These are phyloP conservation scores for Rhodotorula sp. DNA, from an alignment of 1,284 basidiomycete species.

Conservation along the genomic window DNA sequence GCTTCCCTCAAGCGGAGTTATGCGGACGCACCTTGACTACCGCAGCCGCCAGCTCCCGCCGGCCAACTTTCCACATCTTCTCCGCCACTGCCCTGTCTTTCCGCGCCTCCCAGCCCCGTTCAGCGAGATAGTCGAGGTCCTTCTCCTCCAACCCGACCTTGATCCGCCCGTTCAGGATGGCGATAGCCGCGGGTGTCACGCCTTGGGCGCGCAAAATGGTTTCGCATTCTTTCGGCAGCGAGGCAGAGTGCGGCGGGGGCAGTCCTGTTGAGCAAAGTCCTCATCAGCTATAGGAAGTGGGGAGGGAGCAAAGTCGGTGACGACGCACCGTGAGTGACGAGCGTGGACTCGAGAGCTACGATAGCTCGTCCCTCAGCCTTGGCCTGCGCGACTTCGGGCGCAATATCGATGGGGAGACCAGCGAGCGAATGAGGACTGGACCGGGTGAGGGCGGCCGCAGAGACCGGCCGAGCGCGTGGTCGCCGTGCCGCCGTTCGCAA, in stretches of 20 bases:
- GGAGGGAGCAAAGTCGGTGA: no score
- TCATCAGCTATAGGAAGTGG: neutral
- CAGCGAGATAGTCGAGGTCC: slow-evolving; percentile 72
- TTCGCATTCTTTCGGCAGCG: slow-evolving; percentile 53
- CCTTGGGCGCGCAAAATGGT: slow-evolving; percentile 71
- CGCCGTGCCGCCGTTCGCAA: no score
- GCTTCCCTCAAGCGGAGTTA: neutral
- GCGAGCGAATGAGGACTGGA: slow-evolving; percentile 3
- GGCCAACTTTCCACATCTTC: slow-evolving; percentile 66
- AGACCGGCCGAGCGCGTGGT: no score
- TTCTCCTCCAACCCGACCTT: slow-evolving; percentile 73
- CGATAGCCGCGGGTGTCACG: slow-evolving; percentile 86
- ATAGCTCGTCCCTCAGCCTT: slow-evolving; percentile 27
- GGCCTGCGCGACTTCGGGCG: slow-evolving; percentile 27
- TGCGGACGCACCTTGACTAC: slow-evolving; percentile 33
- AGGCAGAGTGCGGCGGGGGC: slow-evolving; percentile 34
- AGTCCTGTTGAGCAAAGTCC: slow-evolving; percentile 21
- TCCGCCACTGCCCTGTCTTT: slow-evolving; percentile 45
- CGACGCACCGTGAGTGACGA: slow-evolving; percentile 39
- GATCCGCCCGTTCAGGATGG: slow-evolving; percentile 74
- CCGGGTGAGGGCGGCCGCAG: no score
- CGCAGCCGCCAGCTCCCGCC: slow-evolving; percentile 75
- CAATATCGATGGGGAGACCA: slow-evolving; percentile 32
- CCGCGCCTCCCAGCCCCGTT: slow-evolving; percentile 44
- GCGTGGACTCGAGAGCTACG: slow-evolving; percentile 37